Evolutionary conservation across 2,329 filamentous ascomycete genomes (phyloP).

Genomic region (Dissoconium aciculare): DNA sequence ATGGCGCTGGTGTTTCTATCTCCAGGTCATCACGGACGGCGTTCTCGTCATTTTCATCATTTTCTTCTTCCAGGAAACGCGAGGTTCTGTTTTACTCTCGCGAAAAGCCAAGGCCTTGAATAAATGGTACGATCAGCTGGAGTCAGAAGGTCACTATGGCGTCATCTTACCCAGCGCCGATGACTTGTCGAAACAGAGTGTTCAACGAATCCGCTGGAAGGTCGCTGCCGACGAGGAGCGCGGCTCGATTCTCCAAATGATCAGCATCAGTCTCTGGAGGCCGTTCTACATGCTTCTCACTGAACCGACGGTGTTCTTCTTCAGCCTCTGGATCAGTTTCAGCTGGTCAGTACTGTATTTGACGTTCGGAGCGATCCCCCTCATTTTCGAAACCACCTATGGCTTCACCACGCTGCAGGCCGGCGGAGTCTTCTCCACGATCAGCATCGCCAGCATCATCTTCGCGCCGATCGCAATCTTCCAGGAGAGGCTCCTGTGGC

Average conservation of each 20-base stretch:
- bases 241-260: constrained; percentile 51
- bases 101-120: constrained; percentile 62
- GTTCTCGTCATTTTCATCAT: constrained; percentile 49
- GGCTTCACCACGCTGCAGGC: constrained; percentile 51
- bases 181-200: constrained; percentile 7
- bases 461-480: constrained; percentile 54
- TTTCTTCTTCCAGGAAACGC: constrained; percentile 64
- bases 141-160: constrained; percentile 46
- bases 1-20: constrained; percentile 84
- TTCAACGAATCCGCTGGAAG: constrained; percentile 50
- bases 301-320: constrained; percentile 69
- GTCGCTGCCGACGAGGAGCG: constrained; percentile 67
- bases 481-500: constrained; percentile 14
- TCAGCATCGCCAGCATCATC: constrained; percentile 51
- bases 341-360: constrained; percentile 81
- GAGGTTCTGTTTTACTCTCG: constrained; percentile 64
- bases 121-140: constrained; percentile 60
- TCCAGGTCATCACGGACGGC: constrained; percentile 58
- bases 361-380: constrained; percentile 64
- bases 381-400: constrained; percentile 57
- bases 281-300: constrained; percentile 66
- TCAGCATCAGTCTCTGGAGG: constrained; percentile 57
- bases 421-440: constrained; percentile 58
- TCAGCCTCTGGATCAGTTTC: constrained; percentile 80
- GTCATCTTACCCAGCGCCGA: constrained; percentile 32